These are phyloP conservation scores for Helotiales sp. DNA, from an alignment of 2,329 filamentous ascomycete species.

Conservation along the genomic window DNA sequence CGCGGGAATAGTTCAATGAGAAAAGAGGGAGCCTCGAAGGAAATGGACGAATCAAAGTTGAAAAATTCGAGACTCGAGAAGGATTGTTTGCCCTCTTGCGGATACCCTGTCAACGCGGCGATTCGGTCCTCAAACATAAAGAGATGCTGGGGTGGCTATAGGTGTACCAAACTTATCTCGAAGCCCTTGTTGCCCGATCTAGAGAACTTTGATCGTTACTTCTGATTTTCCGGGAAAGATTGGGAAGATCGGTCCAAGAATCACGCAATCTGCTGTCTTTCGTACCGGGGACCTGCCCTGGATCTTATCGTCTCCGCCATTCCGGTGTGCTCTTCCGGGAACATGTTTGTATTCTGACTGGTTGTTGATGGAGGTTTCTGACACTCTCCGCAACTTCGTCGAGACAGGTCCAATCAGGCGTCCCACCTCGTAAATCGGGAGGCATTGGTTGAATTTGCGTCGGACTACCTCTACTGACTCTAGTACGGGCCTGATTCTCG, in stretches of 20 bases:
- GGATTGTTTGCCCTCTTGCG: not conserved
- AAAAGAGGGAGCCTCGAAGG: no score
- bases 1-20: no score
- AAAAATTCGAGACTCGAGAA: no score
- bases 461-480: not conserved
- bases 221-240: not conserved
- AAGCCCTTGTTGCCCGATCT: not conserved
- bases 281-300: not conserved
- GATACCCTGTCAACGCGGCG: not conserved
- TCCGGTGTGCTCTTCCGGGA: not conserved
- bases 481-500: not conserved
- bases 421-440: not conserved
- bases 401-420: not conserved
- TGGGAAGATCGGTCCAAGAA: not conserved
- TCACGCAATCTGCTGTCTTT: not conserved
- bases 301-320: not conserved
- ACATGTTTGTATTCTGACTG: no score
- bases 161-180: no score
- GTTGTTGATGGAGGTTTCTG: not conserved
- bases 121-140: not conserved
- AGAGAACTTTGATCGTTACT: not conserved
- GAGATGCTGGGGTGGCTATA: not conserved
- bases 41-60: not conserved
- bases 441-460: not conserved
- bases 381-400: not conserved